These are phyloP conservation scores for Cymodocea nodosa DNA, from an alignment of 116 monocot genomes.

Conservation along the genomic window DNA sequence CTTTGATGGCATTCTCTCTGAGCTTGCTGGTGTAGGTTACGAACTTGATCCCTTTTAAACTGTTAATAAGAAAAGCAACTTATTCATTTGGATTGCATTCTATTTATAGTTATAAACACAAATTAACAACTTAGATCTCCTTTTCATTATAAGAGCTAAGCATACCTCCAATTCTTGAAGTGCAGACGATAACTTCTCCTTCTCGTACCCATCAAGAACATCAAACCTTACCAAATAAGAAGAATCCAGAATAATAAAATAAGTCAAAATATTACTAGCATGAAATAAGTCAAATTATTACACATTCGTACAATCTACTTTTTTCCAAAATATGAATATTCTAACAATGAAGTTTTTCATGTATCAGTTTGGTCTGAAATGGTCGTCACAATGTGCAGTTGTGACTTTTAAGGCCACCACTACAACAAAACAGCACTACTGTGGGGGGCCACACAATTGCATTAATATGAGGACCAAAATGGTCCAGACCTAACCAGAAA, in stretches of 20 bases:
- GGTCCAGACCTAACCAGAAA: neutral
- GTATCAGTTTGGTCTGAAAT: too few species aligned
- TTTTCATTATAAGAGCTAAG: neutral
- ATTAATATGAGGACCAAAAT: neutral
- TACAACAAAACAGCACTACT: too few species aligned
- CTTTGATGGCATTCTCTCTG: conserved; percentile 48
- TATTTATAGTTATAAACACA: too few species aligned
- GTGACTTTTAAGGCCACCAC: too few species aligned
- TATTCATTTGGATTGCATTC: too few species aligned
- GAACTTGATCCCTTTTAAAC: conserved; percentile 30
- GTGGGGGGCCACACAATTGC: too few species aligned
- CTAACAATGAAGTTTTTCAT: too few species aligned
- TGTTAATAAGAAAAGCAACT: neutral
- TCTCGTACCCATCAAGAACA: conserved; percentile 16
- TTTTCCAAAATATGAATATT: too few species aligned
- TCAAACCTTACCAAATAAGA: conserved; percentile 43
- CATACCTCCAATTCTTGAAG: conserved; percentile 41
- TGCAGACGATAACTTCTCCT: conserved; percentile 31
- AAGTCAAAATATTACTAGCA: neutral
- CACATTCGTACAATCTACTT: neutral
- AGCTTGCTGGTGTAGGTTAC: conserved; percentile 52
- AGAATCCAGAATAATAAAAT: neutral
- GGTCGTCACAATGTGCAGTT: too few species aligned
- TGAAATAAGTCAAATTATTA: neutral
- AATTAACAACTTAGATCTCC: neutral